phyloP scores from a whole-genome alignment of 768 basidiomycete species.

The Suillus plorans region DNA sequence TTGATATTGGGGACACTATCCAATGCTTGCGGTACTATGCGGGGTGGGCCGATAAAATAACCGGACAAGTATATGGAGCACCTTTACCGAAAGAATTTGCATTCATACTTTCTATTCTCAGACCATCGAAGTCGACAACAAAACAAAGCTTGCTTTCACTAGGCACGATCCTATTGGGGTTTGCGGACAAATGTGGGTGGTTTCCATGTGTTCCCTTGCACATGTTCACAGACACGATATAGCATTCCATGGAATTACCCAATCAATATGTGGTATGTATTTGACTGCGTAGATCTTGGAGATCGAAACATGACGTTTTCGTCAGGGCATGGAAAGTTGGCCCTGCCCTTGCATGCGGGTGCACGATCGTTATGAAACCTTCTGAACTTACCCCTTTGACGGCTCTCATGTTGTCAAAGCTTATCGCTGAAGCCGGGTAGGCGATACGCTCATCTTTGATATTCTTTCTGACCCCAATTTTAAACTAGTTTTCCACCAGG shows the following conservation, averaged over 20 bases:
- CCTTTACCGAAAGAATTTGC: neutral
- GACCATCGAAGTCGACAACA: constrained; percentile 81
- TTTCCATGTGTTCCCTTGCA: constrained; percentile 7
- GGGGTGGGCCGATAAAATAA: constrained; percentile 94
- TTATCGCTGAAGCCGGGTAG: constrained; percentile 83
- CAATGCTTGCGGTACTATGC: constrained; percentile 89
- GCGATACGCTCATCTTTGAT: neutral
- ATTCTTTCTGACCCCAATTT: neutral
- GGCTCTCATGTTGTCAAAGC: constrained; percentile 78
- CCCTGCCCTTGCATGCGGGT: constrained; percentile 88
- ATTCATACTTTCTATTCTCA: constrained; percentile 27
- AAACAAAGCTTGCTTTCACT: constrained; percentile 81
- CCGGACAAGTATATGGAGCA: constrained; percentile 63
- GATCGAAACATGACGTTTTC: constrained; percentile 5
- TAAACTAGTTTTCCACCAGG: constrained; percentile 78
- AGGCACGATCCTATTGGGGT: constrained; percentile 92
- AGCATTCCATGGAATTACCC: constrained; percentile 96
- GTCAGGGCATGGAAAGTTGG: constrained; percentile 87
- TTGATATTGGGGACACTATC: constrained; percentile 76
- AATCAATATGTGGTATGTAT: constrained; percentile 72
- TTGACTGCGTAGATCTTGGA: constrained; percentile 4
- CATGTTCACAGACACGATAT: constrained; percentile 7
- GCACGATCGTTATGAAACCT: constrained; percentile 94
- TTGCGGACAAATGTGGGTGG: constrained; percentile 81
- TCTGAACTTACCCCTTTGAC: constrained; percentile 86